Base-by-base conservation (phyloP, 192 early-diverging fungal species). In the Gamsiella multidivaricata region DNA sequence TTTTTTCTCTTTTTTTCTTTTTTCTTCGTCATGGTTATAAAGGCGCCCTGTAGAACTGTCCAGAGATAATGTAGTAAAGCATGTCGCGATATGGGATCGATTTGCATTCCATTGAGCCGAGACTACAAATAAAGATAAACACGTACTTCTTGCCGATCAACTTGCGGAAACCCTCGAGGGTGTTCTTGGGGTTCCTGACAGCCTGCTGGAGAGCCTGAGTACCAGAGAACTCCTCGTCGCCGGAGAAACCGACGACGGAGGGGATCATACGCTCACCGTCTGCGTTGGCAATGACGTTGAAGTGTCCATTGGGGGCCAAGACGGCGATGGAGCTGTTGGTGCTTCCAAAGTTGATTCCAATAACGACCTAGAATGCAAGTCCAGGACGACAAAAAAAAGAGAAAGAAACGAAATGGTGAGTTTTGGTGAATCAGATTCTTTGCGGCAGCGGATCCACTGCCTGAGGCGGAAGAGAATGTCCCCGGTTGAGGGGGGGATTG, bases 211-310 rank as follows among this genome's bases (percentile, higher is more conserved):
- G 43, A 55, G 66, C 70, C 46, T 69, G 67, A 36, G 76, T 84
- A 53, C 84, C 80, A 61, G 76, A 83, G 80, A 95, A 92, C 85
- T 95, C 94, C 67, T 97, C 97, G 51, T 95, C 90, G 46, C 89
- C 92, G 0, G 91, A 90, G 88, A 97, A 97, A 64, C 96, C 94
- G 67, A 98, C 91, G 80, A 92, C 93, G 39, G 95, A 90, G 37
- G 97, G 94, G 72, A 96, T 97, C 82, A 94, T 94, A 61, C 96
- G 86, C 85, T 97, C 95, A 81, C 97, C 97, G 71, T 99, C 97
- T 83, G 96, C 95, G 87, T 99, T 98, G 70, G 97, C 97, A 79
- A 99, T 97, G 66, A 78, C 74, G 54, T 78, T 78, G 66, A 78
- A 78, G 66, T 78, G 74, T 56, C 74, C 74, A 51, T 78, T 78